A percentile compares a stretch with the other conserved stretches of the same genome.
Evolutionary conservation across 345 rosid genomes (phyloP).

Genomic region (Alliaria petiolata): DNA sequence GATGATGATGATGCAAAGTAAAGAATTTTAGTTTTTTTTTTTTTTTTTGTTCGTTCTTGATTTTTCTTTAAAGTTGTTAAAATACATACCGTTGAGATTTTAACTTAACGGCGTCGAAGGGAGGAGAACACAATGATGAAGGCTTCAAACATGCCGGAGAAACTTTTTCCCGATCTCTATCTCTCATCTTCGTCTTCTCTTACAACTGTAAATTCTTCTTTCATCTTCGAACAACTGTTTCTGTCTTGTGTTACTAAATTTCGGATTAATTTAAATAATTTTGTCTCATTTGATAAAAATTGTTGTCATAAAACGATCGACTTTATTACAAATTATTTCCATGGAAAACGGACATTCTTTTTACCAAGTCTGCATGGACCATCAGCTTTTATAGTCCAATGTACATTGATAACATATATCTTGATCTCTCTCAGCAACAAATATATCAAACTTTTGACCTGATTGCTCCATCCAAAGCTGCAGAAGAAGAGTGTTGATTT

Average conservation of each 20-base stretch:
- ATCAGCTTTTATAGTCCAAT: too few relatives aligned
- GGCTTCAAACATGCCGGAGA: conserved; percentile 26
- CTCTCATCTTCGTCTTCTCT: neutral
- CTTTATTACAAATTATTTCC: too few relatives aligned
- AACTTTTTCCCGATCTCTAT: conserved; percentile 2
- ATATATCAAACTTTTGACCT: too few relatives aligned
- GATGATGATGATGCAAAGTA: neutral
- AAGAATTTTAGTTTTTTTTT: neutral
- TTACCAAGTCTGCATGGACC: too few relatives aligned
- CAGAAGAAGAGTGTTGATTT: too few relatives aligned
- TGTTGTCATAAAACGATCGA: too few relatives aligned
- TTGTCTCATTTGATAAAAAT: conserved; percentile 1
- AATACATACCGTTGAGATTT: conserved; percentile 11
- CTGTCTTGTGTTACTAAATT: neutral
- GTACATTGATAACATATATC: too few relatives aligned
- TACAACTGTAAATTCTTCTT: conserved; percentile 19
- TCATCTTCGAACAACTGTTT: neutral
- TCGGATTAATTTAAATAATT: neutral
- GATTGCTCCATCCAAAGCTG: too few relatives aligned
- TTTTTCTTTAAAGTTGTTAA: neutral
- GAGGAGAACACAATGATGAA: conserved; percentile 21
- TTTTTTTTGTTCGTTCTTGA: neutral
- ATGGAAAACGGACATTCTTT: too few relatives aligned
- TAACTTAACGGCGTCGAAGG: neutral
- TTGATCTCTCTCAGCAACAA: too few relatives aligned